These are phyloP conservation scores for Sparassis latifolia DNA, from an alignment of 1,284 basidiomycete genomes.

Conservation along the genomic window DNA sequence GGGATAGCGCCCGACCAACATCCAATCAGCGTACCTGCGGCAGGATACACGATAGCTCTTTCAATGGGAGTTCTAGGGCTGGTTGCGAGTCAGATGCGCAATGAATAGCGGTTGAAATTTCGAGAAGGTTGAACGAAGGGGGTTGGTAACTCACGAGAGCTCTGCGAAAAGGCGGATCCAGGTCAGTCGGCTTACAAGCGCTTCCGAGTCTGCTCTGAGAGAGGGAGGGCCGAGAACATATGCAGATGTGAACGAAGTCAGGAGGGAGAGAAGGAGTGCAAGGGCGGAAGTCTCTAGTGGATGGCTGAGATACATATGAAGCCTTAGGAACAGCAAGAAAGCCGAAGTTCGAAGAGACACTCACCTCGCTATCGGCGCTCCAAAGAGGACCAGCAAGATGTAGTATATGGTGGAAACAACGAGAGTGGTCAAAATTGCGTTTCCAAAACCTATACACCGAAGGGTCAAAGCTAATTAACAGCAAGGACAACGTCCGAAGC, in stretches of 20 bases:
- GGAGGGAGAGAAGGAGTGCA: constrained; percentile 59
- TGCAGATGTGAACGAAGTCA: constrained; percentile 63
- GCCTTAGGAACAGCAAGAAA: constrained; percentile 1
- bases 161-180: constrained; percentile 80
- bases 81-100: constrained; percentile 2
- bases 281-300: constrained; percentile 59
- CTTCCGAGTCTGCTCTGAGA: constrained; percentile 32
- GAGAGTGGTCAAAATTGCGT: constrained; percentile 51
- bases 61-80: constrained; percentile 68
- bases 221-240: constrained; percentile 67
- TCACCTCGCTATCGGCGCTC: constrained; percentile 65
- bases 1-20: constrained; percentile 78
- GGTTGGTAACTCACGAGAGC: constrained; percentile 52
- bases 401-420: constrained; percentile 43
- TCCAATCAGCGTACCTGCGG: constrained; percentile 66
- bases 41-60: constrained; percentile 74
- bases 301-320: constrained; percentile 31
- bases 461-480: neutral
- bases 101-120: constrained; percentile 1
- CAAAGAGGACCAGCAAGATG: constrained; percentile 57
- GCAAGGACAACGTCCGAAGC: constrained; percentile 4
- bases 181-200: constrained; percentile 39
- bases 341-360: constrained; percentile 15
- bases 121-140: neutral
- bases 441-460: constrained; percentile 32